phyloP scores from a whole-genome alignment of 2,329 filamentous ascomycete genomes.

The Fusarium kyushuense region DNA sequence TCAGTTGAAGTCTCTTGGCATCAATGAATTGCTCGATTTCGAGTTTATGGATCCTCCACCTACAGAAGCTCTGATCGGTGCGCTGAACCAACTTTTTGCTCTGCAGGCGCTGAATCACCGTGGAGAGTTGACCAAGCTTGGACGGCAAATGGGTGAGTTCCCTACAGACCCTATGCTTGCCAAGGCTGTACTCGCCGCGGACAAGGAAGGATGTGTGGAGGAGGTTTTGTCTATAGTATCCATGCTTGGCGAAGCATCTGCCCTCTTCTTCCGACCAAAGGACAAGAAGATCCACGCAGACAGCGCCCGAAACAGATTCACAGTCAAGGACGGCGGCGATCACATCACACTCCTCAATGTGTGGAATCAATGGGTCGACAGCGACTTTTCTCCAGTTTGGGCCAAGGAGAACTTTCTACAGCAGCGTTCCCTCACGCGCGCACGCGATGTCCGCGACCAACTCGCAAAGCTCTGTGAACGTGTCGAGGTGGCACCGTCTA shows the following conservation, averaged over 20 bases:
- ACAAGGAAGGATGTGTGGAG: constrained; percentile 91
- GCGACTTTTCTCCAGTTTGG: constrained; percentile 90
- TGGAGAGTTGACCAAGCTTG: constrained; percentile 89
- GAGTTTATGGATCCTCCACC: constrained; percentile 97
- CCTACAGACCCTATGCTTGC: constrained; percentile 92
- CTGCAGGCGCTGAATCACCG: constrained; percentile 89
- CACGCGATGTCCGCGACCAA: constrained; percentile 92
- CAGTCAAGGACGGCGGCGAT: constrained; percentile 90
- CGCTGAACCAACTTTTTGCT: constrained; percentile 91
- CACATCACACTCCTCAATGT: constrained; percentile 90
- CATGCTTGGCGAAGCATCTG: constrained; percentile 89
- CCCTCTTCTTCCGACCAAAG: constrained; percentile 93
- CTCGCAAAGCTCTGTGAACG: constrained; percentile 92
- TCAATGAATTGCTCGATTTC: constrained; percentile 92
- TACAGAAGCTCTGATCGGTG: constrained; percentile 87
- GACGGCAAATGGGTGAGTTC: constrained; percentile 95
- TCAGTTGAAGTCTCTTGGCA: constrained; percentile 87
- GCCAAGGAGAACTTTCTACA: constrained; percentile 93
- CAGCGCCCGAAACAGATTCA: constrained; percentile 88
- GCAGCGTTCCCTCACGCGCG: constrained; percentile 87
- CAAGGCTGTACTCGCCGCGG: constrained; percentile 87
- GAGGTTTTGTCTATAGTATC: constrained; percentile 94
- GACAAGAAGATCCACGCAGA: constrained; percentile 98
- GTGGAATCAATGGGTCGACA: constrained; percentile 95
- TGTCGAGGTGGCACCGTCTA: constrained; percentile 82